These are phyloP conservation scores for Stachybotrys echinatus DNA, from an alignment of 2,329 filamentous ascomycete genomes.

Conservation along the genomic window DNA sequence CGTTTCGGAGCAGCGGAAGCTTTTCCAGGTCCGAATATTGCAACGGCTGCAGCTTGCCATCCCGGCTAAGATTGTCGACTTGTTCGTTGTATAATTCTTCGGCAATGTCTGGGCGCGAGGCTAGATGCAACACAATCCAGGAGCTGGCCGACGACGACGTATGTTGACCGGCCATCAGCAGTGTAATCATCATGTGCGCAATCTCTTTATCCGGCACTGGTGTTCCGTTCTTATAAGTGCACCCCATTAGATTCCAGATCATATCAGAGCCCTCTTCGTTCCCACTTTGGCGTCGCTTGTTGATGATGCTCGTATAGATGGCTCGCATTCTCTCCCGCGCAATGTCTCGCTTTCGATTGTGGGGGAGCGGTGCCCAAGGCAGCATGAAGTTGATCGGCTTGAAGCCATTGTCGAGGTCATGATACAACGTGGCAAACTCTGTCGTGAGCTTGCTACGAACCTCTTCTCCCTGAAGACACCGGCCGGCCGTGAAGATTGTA, in stretches of 20 bases:
- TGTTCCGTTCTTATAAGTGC: constrained; percentile 68
- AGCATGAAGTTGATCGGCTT: constrained; percentile 78
- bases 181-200: constrained; percentile 80
- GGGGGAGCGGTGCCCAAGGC: constrained; percentile 71
- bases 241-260: constrained; percentile 75
- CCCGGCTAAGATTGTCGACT: constrained; percentile 42
- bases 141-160: constrained; percentile 71
- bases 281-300: constrained; percentile 48
- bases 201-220: constrained; percentile 69
- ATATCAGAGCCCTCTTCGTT: constrained; percentile 54
- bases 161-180: constrained; percentile 81
- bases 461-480: constrained; percentile 70
- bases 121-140: constrained; percentile 73
- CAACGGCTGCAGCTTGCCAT: constrained; percentile 46
- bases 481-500: constrained; percentile 75
- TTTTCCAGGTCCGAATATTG: constrained; percentile 54
- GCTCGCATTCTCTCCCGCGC: constrained; percentile 66
- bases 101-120: constrained; percentile 61
- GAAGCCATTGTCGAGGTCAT: constrained; percentile 73
- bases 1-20: constrained; percentile 56
- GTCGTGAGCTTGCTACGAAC: constrained; percentile 67
- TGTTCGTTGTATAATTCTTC: constrained; percentile 70
- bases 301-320: constrained; percentile 68
- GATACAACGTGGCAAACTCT: constrained; percentile 69
- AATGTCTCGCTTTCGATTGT: constrained; percentile 66